These are phyloP conservation scores for Bipolaris gigantea DNA, from an alignment of 2,329 filamentous ascomycete genomes.

Conservation along the genomic window DNA sequence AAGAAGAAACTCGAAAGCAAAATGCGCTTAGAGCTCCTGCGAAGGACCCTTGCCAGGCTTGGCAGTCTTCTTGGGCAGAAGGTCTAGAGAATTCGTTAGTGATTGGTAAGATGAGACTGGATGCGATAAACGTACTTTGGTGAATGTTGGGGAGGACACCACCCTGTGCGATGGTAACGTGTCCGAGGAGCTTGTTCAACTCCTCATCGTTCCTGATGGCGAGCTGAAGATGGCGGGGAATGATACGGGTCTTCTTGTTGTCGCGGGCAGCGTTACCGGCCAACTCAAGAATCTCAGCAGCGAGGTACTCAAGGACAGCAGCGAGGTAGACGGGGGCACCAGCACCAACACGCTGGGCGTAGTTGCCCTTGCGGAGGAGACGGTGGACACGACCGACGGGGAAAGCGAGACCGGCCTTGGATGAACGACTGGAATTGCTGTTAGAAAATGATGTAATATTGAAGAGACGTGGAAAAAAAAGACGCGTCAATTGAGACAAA, in stretches of 20 bases:
- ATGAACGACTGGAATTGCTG: conserved; percentile 75
- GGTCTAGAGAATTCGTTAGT: conserved; percentile 66
- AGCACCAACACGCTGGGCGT: conserved; percentile 98
- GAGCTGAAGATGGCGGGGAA: conserved; percentile 96
- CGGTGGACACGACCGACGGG: conserved; percentile 99
- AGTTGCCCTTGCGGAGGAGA: conserved; percentile 99
- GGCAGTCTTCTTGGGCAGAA: conserved; percentile 98
- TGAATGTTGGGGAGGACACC: conserved; percentile 97
- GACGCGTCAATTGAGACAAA: conserved; percentile 1
- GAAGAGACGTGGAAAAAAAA: conserved; percentile 8
- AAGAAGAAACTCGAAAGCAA: conserved; percentile 40
- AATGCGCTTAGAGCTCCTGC: conserved; percentile 80
- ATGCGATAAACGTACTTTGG: conserved; percentile 75
- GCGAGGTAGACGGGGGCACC: conserved; percentile 96
- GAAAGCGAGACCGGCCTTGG: conserved; percentile 98
- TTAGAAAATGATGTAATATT: conserved; percentile 27
- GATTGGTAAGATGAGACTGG: conserved; percentile 4
- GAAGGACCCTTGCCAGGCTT: conserved; percentile 91
- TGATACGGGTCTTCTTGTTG: conserved; percentile 99
- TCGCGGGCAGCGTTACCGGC: conserved; percentile 98
- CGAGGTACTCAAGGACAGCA: conserved; percentile 96
- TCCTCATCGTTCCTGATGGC: conserved; percentile 99
- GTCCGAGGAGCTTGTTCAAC: conserved; percentile 96
- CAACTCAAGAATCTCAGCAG: conserved; percentile 97
- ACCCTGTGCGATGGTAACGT: conserved; percentile 96